Percentiles rank a stretch among this genome's conserved stretches.
These are phyloP conservation scores for Ogataea wickerhamii DNA, from an alignment of 805 yeast species.

Conservation along the genomic window DNA sequence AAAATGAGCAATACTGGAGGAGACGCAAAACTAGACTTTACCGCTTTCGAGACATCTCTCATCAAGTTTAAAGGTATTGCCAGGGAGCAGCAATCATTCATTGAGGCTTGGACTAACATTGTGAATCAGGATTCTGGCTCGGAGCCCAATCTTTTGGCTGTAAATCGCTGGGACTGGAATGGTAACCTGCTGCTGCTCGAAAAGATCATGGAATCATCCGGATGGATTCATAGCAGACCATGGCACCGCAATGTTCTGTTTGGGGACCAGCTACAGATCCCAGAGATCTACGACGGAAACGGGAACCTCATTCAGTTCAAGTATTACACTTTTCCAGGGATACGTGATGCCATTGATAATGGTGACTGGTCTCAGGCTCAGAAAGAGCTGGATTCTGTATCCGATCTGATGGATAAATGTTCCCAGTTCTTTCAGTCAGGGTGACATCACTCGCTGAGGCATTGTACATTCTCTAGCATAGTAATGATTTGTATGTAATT, in stretches of 20 bases:
- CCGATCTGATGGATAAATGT: constrained; percentile 32
- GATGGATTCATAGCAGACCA: constrained; percentile 47
- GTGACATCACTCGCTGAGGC: too few species aligned
- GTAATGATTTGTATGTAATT: too few species aligned
- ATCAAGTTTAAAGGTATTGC: constrained; percentile 42
- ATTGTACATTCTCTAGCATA: too few species aligned
- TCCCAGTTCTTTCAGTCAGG: constrained; percentile 18
- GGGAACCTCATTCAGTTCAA: constrained; percentile 33
- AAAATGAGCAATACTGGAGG: constrained; percentile 6
- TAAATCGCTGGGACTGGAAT: constrained; percentile 80
- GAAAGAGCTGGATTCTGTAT: constrained; percentile 43
- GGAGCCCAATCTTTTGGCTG: constrained; percentile 71
- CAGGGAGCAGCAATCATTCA: constrained; percentile 51
- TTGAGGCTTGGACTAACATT: constrained; percentile 58
- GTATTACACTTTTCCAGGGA: constrained; percentile 71
- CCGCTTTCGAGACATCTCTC: constrained; percentile 27
- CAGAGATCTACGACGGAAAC: constrained; percentile 33
- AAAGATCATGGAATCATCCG: constrained; percentile 44
- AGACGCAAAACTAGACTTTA: constrained; percentile 21
- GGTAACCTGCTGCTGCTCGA: constrained; percentile 56
- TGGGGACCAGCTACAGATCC: constrained; percentile 65
- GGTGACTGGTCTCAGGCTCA: constrained; percentile 54
- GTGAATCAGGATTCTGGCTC: constrained; percentile 50
- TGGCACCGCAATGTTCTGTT: constrained; percentile 66
- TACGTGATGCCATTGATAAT: constrained; percentile 60